These are phyloP conservation scores for Exophiala alcalophila DNA, from an alignment of 2,329 filamentous ascomycete species.

Conservation along the genomic window DNA sequence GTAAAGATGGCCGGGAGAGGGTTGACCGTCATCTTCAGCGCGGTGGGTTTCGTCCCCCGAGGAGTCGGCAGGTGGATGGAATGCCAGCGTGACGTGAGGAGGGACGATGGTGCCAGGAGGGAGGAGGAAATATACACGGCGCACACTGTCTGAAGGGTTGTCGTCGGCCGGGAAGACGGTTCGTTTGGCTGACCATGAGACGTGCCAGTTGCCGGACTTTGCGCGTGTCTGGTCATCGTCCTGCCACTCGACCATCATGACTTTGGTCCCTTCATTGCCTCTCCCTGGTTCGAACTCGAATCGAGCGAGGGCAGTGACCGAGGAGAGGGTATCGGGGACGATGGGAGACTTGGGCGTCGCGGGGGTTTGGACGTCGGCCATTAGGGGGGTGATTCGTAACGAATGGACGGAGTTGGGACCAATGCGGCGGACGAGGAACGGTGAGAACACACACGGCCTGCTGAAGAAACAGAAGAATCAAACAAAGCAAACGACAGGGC, in stretches of 20 bases:
- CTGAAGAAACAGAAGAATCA: slow-evolving; percentile 2
- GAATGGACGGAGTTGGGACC: neutral
- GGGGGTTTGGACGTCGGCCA: slow-evolving; percentile 19
- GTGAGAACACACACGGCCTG: slow-evolving; percentile 1
- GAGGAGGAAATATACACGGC: slow-evolving; percentile 76
- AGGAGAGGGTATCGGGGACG: slow-evolving; percentile 29
- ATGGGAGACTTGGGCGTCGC: slow-evolving; percentile 24
- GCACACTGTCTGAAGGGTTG: slow-evolving; percentile 50
- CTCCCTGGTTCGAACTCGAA: slow-evolving; percentile 81
- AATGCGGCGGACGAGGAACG: slow-evolving; percentile 1
- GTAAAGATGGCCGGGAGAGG: slow-evolving; percentile 85
- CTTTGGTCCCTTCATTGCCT: slow-evolving; percentile 81
- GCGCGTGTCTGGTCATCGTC: slow-evolving; percentile 53
- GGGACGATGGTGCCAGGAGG: slow-evolving; percentile 70
- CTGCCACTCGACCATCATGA: slow-evolving; percentile 91
- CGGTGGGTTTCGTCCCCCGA: slow-evolving; percentile 25
- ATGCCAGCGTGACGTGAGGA: slow-evolving; percentile 64
- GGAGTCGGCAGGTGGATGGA: slow-evolving; percentile 46
- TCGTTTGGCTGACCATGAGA: slow-evolving; percentile 79
- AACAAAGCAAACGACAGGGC: neutral
- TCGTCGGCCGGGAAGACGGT: slow-evolving; percentile 67
- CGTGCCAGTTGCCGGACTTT: slow-evolving; percentile 63
- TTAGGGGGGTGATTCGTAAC: slow-evolving; percentile 5
- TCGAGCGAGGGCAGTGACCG: slow-evolving; percentile 65
- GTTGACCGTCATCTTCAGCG: slow-evolving; percentile 60